A percentile compares a stretch with the other conserved stretches of the same genome.
These are phyloP conservation scores for Emydomyces testavorans DNA, from an alignment of 2,329 filamentous ascomycete species.

Conservation along the genomic window DNA sequence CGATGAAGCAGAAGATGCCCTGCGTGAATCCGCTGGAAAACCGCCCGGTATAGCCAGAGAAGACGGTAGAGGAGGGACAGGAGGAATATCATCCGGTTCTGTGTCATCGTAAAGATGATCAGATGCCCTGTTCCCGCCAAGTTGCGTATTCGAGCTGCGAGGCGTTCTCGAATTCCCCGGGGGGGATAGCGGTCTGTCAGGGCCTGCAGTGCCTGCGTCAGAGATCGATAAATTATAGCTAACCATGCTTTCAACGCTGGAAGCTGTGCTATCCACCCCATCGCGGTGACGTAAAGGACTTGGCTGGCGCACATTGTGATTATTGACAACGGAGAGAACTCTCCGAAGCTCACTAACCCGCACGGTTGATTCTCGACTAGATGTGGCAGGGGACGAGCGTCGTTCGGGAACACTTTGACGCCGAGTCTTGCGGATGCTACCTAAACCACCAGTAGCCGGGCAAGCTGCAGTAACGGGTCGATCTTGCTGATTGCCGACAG, in stretches of 20 bases:
- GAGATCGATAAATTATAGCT: conserved; percentile 31
- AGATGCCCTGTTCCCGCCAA: conserved; percentile 14
- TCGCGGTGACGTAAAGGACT: conserved; percentile 36
- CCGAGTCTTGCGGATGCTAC: conserved; percentile 24
- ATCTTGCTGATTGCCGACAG: conserved; percentile 17
- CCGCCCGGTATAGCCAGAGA: conserved; percentile 33
- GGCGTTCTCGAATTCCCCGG: conserved; percentile 27
- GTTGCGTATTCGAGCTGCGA: conserved; percentile 20
- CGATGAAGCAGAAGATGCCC: conserved; percentile 8
- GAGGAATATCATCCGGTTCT: conserved; percentile 29
- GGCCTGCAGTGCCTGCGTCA: conserved; percentile 22
- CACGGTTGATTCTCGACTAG: conserved; percentile 36
- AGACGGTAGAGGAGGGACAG: conserved; percentile 37
- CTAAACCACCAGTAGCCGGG: conserved; percentile 19
- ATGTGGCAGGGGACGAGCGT: conserved; percentile 20
- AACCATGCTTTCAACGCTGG: conserved; percentile 38
- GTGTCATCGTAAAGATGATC: background rate
- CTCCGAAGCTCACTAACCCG: conserved; percentile 40
- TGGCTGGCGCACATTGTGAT: conserved; percentile 25
- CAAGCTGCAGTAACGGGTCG: conserved; percentile 17
- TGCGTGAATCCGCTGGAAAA: conserved; percentile 31
- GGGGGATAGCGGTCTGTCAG: conserved; percentile 16
- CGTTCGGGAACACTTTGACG: conserved; percentile 27
- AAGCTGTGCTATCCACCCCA: conserved; percentile 26
- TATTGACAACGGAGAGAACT: conserved; percentile 35